phyloP scores from a whole-genome alignment of 495 filamentous ascomycete genomes.

The Durotheca rogersii region DNA sequence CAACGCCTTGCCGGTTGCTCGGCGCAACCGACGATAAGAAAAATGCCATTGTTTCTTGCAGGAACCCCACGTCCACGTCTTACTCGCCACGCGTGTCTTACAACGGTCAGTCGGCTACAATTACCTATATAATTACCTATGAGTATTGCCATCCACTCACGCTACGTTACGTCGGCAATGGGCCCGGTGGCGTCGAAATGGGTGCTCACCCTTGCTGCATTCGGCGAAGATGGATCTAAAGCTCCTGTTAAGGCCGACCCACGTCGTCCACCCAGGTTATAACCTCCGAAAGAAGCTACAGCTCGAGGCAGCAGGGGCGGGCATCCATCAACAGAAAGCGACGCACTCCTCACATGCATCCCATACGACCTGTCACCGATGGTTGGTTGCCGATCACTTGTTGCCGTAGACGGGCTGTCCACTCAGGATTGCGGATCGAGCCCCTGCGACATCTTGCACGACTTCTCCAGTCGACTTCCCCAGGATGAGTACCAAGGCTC shows the following conservation, averaged over 20 bases:
- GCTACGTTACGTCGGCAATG: not conserved
- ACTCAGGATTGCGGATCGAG: slow-evolving; percentile 4
- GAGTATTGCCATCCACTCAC: slow-evolving; percentile 1
- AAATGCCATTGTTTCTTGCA: too few species aligned
- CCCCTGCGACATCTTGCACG: slow-evolving; percentile 2
- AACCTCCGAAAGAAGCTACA: slow-evolving; percentile 2
- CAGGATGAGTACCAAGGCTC: slow-evolving; percentile 20
- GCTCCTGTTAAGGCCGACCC: too few species aligned
- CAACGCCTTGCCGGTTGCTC: too few species aligned
- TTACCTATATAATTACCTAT: too few species aligned
- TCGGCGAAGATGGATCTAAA: slow-evolving; percentile 16
- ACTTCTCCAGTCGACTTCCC: not conserved
- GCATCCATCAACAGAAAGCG: slow-evolving; percentile 1
- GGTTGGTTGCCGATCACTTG: slow-evolving; percentile 15
- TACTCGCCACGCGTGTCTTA: too few species aligned
- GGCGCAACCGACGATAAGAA: too few species aligned
- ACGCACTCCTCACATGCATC: slow-evolving; percentile 16
- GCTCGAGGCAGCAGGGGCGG: slow-evolving; percentile 1
- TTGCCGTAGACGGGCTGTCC: not conserved
- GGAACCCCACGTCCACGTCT: too few species aligned
- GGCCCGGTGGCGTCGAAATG: not conserved
- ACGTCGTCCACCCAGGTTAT: slow-evolving; percentile 6
- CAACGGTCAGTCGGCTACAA: too few species aligned
- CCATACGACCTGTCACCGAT: slow-evolving; percentile 5
- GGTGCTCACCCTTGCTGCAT: not conserved